Evolutionary conservation across 768 basidiomycete genomes (phyloP).

Genomic region (Exidia glandulosa): DNA sequence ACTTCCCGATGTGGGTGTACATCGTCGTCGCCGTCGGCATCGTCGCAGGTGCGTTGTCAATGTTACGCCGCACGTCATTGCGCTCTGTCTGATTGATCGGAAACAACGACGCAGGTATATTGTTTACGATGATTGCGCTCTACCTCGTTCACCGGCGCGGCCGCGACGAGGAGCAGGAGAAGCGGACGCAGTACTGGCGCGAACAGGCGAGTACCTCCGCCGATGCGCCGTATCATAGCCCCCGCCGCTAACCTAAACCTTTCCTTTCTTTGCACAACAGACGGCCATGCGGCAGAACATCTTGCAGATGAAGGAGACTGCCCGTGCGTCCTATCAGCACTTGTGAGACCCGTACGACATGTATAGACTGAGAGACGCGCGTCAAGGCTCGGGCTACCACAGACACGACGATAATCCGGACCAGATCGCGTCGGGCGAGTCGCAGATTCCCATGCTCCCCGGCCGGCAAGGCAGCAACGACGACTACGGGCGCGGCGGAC

Average conservation of each 20-base stretch:
- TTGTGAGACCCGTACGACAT: constrained; percentile 22
- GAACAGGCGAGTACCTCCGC: constrained; percentile 49
- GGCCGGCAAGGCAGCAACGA: neutral
- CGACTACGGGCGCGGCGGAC: neutral
- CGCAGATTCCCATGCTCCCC: constrained; percentile 40
- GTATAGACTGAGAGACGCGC: constrained; percentile 25
- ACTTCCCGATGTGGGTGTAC: constrained; percentile 62
- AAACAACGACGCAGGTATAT: constrained; percentile 64
- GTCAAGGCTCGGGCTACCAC: constrained; percentile 14
- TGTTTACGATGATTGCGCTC: constrained; percentile 54
- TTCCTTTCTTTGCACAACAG: constrained; percentile 21
- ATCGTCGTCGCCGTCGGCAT: constrained; percentile 60
- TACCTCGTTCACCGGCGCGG: constrained; percentile 63
- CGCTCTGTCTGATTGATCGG: neutral
- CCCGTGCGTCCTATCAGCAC: constrained; percentile 50
- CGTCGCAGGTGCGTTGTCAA: constrained; percentile 44
- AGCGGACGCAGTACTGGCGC: constrained; percentile 80
- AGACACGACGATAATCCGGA: constrained; percentile 37
- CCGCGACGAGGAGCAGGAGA: constrained; percentile 68
- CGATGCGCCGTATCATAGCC: neutral
- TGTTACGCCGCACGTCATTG: too few species aligned
- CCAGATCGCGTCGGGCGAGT: constrained; percentile 40
- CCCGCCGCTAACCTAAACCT: neutral
- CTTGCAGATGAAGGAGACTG: constrained; percentile 66
- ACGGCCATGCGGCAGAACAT: constrained; percentile 75